Conservation (phyloP, 2,329 filamentous ascomycete species). For the Juglanconis sp. region DNA sequence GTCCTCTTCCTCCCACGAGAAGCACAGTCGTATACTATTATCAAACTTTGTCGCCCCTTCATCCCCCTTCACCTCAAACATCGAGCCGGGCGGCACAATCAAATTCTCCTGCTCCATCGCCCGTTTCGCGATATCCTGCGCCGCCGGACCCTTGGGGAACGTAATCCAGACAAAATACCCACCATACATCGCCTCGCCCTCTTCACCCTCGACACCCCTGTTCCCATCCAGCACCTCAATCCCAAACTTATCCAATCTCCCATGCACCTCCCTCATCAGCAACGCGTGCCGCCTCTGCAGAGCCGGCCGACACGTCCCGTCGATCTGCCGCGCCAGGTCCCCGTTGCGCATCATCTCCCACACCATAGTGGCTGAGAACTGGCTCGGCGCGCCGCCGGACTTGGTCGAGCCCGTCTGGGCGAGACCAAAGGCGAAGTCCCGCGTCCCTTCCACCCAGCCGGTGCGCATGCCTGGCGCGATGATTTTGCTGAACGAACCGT, state of each 20-base stretch:
- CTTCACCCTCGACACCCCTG: constrained; percentile 33
- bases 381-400: constrained; percentile 55
- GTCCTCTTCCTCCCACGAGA: constrained; percentile 68
- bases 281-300: constrained; percentile 43
- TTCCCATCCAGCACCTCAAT: constrained; percentile 41
- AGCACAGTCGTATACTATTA: constrained; percentile 62
- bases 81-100: constrained; percentile 62
- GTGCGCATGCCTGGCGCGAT: constrained; percentile 76
- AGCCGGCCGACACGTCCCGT: constrained; percentile 39
- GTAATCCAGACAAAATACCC: constrained; percentile 85
- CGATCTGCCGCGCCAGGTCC: constrained; percentile 42
- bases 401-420: constrained; percentile 51
- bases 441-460: constrained; percentile 80
- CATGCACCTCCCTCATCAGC: constrained; percentile 57
- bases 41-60: constrained; percentile 53
- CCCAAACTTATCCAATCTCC: constrained; percentile 61
- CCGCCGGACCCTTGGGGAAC: constrained; percentile 53
- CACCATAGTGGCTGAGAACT: constrained; percentile 50
- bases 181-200: constrained; percentile 58
- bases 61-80: constrained; percentile 67
- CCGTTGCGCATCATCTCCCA: constrained; percentile 44
- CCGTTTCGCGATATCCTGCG: constrained; percentile 51
- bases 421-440: constrained; percentile 48
- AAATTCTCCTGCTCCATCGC: constrained; percentile 63
- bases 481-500: constrained; percentile 89